phyloP scores from a whole-genome alignment of 257 asterid genomes.

The Solanum tarijense region DNA sequence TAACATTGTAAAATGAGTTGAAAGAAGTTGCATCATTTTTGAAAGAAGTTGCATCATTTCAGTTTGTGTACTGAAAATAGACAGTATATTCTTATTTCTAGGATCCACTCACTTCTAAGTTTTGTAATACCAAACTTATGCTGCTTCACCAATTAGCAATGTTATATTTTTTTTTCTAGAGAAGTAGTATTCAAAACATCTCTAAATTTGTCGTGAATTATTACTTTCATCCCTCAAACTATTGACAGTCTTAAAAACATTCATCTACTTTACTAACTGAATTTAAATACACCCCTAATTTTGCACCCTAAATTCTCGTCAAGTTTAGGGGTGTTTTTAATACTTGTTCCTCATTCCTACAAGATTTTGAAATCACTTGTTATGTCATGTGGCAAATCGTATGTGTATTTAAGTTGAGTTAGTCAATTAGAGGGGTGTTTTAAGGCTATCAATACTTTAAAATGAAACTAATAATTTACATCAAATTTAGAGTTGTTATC shows the following conservation, averaged over 20 bases:
- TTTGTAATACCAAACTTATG: neutral
- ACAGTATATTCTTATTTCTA: neutral
- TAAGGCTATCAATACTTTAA: too few relatives aligned
- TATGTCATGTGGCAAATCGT: too few relatives aligned
- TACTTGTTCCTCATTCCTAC: too few relatives aligned
- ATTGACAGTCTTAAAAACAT: neutral
- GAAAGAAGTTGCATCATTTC: neutral
- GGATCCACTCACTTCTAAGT: neutral
- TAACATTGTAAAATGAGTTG: neutral
- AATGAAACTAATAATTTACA: too few relatives aligned
- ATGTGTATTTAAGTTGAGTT: neutral
- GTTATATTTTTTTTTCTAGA: neutral
- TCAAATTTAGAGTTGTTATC: too few relatives aligned
- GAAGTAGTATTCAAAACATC: too few relatives aligned
- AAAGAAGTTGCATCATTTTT: neutral
- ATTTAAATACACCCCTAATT: too few relatives aligned
- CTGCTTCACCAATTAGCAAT: neutral
- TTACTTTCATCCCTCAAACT: neutral
- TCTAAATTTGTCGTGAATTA: fast-evolving
- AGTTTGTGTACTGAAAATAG: neutral
- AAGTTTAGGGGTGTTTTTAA: too few relatives aligned
- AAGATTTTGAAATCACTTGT: fast-evolving
- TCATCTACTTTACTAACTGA: too few relatives aligned
- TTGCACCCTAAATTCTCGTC: too few relatives aligned
- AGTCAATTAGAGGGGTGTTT: too few relatives aligned